A percentile compares a stretch with the other conserved stretches of the same genome.
Evolutionary conservation across 306 rosid species (phyloP).

Genomic region (Quercus cerris): DNA sequence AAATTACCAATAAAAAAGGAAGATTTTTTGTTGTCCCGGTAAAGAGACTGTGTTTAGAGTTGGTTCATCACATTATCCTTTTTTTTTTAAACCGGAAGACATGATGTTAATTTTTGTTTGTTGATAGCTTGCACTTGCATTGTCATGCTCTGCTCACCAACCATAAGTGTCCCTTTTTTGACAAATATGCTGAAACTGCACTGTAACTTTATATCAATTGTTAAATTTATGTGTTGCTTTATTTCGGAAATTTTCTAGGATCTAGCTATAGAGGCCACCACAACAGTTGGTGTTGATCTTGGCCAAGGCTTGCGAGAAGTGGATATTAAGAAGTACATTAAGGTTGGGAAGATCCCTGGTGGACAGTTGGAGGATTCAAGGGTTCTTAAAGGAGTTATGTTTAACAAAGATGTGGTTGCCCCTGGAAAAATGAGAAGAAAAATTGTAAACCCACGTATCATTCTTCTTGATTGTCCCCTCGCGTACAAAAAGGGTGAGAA

Average conservation of each 20-base stretch:
- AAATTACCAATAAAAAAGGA: no score
- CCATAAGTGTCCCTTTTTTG: background rate
- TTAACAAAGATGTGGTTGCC: constrained; percentile 87
- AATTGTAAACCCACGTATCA: constrained; percentile 84
- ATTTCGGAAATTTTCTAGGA: constrained; percentile 47
- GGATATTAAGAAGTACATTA: constrained; percentile 88
- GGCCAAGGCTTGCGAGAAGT: constrained; percentile 93
- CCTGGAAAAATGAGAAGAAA: constrained; percentile 97
- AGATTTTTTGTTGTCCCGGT: background rate
- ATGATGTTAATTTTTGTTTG: background rate
- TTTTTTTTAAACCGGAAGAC: background rate
- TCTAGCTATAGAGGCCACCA: constrained; percentile 87
- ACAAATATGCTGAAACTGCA: background rate
- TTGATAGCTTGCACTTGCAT: background rate
- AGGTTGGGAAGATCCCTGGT: constrained; percentile 94
- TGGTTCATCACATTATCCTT: background rate
- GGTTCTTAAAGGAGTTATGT: constrained; percentile 91
- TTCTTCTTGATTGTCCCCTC: constrained; percentile 87
- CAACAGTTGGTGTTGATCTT: constrained; percentile 82
- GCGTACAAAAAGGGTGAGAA: constrained; percentile 96
- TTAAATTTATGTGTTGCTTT: constrained; percentile 12
- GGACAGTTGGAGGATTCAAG: constrained; percentile 83
- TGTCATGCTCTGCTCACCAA: background rate
- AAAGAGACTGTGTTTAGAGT: background rate
- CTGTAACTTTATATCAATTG: constrained; percentile 1